Evolutionary conservation across 1,284 basidiomycete species (phyloP), one percentile per base, ranked within the genome.

Genomic region (Coniferiporia sulphurascens): DNA sequence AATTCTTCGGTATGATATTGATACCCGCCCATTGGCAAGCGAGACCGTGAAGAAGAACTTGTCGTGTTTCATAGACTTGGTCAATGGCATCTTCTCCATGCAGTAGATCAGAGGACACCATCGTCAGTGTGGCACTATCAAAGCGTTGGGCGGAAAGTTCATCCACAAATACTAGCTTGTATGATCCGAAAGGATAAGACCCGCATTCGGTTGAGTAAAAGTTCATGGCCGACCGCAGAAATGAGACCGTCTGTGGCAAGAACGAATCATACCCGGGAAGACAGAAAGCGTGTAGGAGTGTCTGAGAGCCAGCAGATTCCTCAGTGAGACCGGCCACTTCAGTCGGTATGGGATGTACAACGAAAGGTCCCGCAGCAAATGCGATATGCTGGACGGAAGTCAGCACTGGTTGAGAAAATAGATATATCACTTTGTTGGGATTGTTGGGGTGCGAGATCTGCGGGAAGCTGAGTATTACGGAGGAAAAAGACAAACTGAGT

Each of bases 1-100:
- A 93, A n/a, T 88, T 85, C 73, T 93, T 93, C 58, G 91, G 95
- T 59, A 96, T 87, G 66, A 99, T 94, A 73, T 98, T 97, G 74
- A 99, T 88, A 19, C 97, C 96, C 56, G 94, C 82, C 97, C 97
- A 99, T 73, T 99, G 97, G 66, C 87, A 93, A 5, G 95, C 95
- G 44, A 99, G 80, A 1, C 92, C 88, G 69, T 98, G 92, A 32
- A 89, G 83, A 46, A 99, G 81, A 15, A 85, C 78, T 62, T 96
- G 93, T 15, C 95, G 83, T 1, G 95, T 91, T 70, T 98, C 93
- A 66, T 94, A 84, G 1, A 93, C 92, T 71, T 96, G 95, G 69
- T 99, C 97, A 65, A 99, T 95, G 41, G 93, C 86, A 64, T 91
- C 86, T 34, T 92, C 83, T 0, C 93, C 90, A 66, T 98, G 89